These are phyloP conservation scores for Tillandsia leiboldiana DNA, from an alignment of 176 grass and related monocot genomes.

Conservation along the genomic window DNA sequence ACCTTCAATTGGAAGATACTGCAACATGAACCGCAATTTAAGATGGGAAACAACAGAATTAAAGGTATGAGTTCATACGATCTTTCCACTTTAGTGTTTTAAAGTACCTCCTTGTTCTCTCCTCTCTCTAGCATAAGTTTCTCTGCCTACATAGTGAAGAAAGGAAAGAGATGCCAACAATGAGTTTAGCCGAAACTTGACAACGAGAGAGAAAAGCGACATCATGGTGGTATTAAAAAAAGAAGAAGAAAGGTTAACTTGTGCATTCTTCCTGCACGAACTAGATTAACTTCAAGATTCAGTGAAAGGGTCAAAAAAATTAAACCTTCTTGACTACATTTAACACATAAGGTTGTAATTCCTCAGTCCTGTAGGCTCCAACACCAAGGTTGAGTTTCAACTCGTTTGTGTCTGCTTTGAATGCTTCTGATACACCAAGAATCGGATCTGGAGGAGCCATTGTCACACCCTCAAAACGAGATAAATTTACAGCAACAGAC, in stretches of 20 bases:
- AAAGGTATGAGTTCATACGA: slow-evolving; percentile 9
- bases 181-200: background rate
- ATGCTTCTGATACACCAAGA: slow-evolving; percentile 91
- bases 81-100: background rate
- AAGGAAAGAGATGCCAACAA: slow-evolving; percentile 14
- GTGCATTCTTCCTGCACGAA: too few species aligned
- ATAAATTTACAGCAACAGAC: slow-evolving; percentile 60
- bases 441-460: slow-evolving; percentile 96
- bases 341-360: slow-evolving; percentile 70
- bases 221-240: background rate
- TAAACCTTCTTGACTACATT: slow-evolving; percentile 89
- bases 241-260: background rate
- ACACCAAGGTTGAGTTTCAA: slow-evolving; percentile 91
- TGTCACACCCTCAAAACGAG: slow-evolving; percentile 78
- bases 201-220: background rate
- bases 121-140: slow-evolving; percentile 87
- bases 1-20: slow-evolving; percentile 99
- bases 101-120: slow-evolving; percentile 88
- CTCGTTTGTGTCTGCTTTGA: slow-evolving; percentile 74
- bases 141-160: slow-evolving; percentile 47
- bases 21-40: slow-evolving; percentile 22
- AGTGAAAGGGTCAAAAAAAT: background rate
- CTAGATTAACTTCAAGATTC: background rate
- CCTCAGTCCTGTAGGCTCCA: slow-evolving; percentile 96
- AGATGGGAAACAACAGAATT: background rate